Base-by-base conservation (phyloP, 1,284 basidiomycete genomes). In the Kalmanozyma brasiliensis region DNA sequence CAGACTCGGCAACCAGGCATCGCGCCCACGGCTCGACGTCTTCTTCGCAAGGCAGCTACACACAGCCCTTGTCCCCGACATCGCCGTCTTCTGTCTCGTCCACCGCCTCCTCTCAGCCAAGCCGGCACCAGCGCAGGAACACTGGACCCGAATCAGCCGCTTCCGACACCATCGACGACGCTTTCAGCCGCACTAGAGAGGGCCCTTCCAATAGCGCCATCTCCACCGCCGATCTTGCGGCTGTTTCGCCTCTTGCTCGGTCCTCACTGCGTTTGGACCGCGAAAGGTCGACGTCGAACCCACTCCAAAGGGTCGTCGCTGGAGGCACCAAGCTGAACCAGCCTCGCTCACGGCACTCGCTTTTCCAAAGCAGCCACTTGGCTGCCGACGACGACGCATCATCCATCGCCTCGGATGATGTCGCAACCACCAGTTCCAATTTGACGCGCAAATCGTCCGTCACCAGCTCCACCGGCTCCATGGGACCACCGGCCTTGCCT, bases 361-460 rank as follows among this genome's bases (percentile, higher is more conserved):
- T 57, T 4, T 53, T 46, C 26, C 49, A 53, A 23, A 38, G 26
- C 47, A 33, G 22, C 22, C 47, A 37, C 11, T 11, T 26, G 11
- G 45, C 36, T 7, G 59, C 32, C 30, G 67, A 70, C 10, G 67
- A 65, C 45, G 67, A 70, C 23, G 51, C 57, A 8, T 64, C 61
- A 8, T 70, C 61, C 1, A 37, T 56, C 16, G 52, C 49, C 3
- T 70, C 67, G 7, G 67, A 70, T 17, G 67, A 65, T 33, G 10
- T 70, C 19, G 51, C 42, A 11, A 58, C 57, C 13, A 48, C 53
- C 8, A 57, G 46, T 33, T 70, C 61, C 40, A 66, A 48, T 14
- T 32, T 71, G 19, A 71, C 63, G 11, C 68, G 68, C 52, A 71
- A 71, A 45, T 58, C 52, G 32, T 71, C 68, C 43, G 59, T 66